phyloP scores from a whole-genome alignment of 164 flowering plant genomes.

The Liquidambar formosana region DNA sequence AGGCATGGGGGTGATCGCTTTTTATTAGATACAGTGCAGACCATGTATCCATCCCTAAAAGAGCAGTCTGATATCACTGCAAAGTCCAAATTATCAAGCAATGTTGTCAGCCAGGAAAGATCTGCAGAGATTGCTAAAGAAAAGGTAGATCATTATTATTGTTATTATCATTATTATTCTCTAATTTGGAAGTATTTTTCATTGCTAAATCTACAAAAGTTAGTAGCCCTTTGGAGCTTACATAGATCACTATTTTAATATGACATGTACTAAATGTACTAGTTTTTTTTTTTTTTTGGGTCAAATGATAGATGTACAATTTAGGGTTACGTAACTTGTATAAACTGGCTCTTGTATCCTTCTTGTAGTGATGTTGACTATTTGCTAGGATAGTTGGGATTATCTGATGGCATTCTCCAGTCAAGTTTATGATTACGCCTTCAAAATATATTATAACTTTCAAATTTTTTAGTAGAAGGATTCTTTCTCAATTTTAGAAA shows the following conservation, averaged over 20 bases:
- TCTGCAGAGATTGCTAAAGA: slow-evolving; percentile 92
- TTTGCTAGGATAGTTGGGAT: not conserved
- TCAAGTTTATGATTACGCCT: not conserved
- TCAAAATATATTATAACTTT: no score
- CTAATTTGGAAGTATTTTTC: no score
- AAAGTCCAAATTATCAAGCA: slow-evolving; percentile 45
- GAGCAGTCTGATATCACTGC: slow-evolving; percentile 57
- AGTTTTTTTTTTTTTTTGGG: no score
- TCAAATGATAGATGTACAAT: no score
- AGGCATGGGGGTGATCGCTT: slow-evolving; percentile 90
- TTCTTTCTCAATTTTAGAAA: no score
- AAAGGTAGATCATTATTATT: slow-evolving; percentile 47
- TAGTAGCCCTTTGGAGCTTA: no score
- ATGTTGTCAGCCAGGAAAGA: slow-evolving; percentile 51
- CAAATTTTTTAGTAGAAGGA: no score
- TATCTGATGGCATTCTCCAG: not conserved
- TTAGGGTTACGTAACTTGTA: no score
- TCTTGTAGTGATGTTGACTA: not conserved
- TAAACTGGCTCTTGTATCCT: not conserved
- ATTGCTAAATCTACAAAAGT: no score
- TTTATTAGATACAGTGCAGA: slow-evolving; percentile 71
- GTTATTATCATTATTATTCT: not conserved
- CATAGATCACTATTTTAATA: no score
- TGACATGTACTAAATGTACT: no score
- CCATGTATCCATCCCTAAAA: slow-evolving; percentile 66